Evolutionary conservation across 163 green algal genomes (phyloP).

Genomic region (Trebouxiophyceae sp.): DNA sequence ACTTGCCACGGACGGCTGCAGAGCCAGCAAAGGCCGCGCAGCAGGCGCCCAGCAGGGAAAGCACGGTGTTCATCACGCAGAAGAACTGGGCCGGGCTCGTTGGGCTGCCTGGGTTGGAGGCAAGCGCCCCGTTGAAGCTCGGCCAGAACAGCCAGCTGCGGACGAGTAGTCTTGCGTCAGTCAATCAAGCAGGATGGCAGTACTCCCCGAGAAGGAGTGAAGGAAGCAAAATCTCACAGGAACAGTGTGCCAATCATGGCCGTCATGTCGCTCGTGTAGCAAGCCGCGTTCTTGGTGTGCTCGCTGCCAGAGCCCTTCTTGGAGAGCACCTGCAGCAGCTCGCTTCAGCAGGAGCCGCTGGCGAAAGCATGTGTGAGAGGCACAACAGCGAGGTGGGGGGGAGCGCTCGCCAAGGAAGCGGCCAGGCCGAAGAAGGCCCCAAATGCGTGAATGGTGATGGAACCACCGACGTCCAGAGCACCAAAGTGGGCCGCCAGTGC

Average conservation of each 20-base stretch:
- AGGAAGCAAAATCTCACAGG: neutral
- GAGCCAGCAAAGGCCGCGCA: conserved; percentile 38
- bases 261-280: conserved; percentile 18
- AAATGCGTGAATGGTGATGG: conserved; percentile 64
- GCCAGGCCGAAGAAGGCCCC: conserved; percentile 35
- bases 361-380: no score
- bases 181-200: no score
- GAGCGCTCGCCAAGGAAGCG: no score
- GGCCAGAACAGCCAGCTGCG: conserved; percentile 41
- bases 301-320: neutral
- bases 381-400: no score
- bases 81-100: conserved; percentile 23
- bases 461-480: conserved; percentile 45
- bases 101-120: conserved; percentile 13
- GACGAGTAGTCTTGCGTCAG: no score
- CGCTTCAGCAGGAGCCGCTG: no score
- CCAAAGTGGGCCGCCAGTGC: conserved; percentile 8
- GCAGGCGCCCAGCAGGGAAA: conserved; percentile 47
- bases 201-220: no score
- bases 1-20: conserved; percentile 10
- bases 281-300: conserved; percentile 41
- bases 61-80: conserved; percentile 53
- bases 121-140: conserved; percentile 53
- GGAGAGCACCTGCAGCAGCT: conserved; percentile 8
- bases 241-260: conserved; percentile 54